Evolutionary conservation across 352 stramenopile species (phyloP), one percentile per base, ranked within the genome.

Genomic region (Aphanomyces cochlioides): DNA sequence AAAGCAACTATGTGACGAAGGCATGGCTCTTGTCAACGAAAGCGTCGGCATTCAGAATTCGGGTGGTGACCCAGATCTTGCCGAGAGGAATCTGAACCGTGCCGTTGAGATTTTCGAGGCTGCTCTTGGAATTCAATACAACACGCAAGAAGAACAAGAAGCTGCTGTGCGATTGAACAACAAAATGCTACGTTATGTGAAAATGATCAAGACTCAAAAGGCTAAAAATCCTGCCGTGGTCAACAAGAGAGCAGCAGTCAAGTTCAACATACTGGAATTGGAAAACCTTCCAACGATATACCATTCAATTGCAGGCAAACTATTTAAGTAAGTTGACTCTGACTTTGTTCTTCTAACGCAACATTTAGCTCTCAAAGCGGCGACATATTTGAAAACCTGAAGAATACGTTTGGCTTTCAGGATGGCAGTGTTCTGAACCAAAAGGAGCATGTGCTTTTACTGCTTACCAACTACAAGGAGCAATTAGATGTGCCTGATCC

Each of bases 331-430:
- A 50, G 41, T 13, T 39, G 17, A 7, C 19, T 5, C 34, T 39
- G n/a, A 17, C 1, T 37, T 19, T 19, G 3, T 61, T 17, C 21
- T 1, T 6, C 10, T 41, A 61, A 17, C 54, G 3, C 12, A 17
- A 41, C 8, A 59, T 38, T 15, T 61, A 70, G 48, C 21, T 54
- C 43, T 3, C 64, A 54, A 15, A n/a, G 15, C 13, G 77, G 77
- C 15, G 77, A 83, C 39, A 43, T 83, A 7, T 96, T 87, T 67
- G 88, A 96, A 61, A 87, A 90, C 69, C 74, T 97, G 40, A 90
- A 90, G 28, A 92, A 90, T 68, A 92, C 92, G 70, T 97, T 97
- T 75, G 92, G 91, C 38, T 98, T 98, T 76, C 92, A 98, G 75
- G 82, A 90, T 47, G 72, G 78, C 56, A 90, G 82, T 67, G 74